These are phyloP conservation scores for Colletotrichum sp. DNA, from an alignment of 2,329 filamentous ascomycete genomes.

Conservation along the genomic window DNA sequence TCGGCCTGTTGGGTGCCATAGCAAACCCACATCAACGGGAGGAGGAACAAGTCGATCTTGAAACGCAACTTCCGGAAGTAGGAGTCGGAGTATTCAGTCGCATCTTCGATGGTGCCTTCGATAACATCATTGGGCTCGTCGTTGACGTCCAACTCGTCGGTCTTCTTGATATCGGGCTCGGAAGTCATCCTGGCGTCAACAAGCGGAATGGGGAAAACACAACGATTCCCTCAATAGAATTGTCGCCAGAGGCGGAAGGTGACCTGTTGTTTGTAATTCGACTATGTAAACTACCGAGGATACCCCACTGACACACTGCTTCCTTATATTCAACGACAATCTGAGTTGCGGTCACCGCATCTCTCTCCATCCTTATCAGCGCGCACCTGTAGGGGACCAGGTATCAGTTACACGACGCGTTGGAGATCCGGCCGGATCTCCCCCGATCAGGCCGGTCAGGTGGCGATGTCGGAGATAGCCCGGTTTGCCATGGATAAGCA, in stretches of 20 bases:
- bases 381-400: neutral
- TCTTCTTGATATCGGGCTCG: neutral
- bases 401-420: neutral
- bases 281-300: neutral
- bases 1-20: conserved; percentile 34
- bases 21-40: conserved; percentile 34
- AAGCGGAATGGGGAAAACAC: neutral
- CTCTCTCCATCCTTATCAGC: neutral
- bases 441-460: neutral
- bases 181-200: neutral
- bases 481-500: neutral
- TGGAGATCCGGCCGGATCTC: neutral
- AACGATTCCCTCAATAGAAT: neutral
- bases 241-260: neutral
- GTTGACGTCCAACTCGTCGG: neutral
- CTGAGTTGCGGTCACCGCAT: neutral
- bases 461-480: conserved; percentile 2
- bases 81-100: conserved; percentile 25
- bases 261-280: neutral
- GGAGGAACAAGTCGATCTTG: conserved; percentile 34
- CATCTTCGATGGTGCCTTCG: conserved; percentile 9
- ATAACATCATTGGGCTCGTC: neutral
- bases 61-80: conserved; percentile 31
- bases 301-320: neutral
- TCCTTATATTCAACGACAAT: neutral